Evolutionary conservation across 2,329 filamentous ascomycete species (phyloP).

Genomic region (Sporothrix luriei): DNA sequence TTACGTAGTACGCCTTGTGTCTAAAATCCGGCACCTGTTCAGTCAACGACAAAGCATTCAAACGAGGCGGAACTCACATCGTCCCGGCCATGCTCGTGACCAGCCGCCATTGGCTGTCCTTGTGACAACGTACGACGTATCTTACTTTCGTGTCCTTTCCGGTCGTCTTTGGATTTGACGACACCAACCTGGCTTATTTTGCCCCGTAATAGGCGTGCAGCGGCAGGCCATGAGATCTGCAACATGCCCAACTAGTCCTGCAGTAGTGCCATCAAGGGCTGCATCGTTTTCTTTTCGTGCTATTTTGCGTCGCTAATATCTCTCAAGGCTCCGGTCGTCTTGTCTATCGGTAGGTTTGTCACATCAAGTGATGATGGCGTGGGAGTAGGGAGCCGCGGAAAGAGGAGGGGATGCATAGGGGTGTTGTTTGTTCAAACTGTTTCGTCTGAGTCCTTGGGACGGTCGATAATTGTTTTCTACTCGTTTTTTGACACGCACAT

Average conservation of each 20-base stretch:
- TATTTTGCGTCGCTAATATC: conserved; percentile 1
- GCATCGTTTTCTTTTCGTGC: conserved; percentile 23
- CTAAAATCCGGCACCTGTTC: background rate
- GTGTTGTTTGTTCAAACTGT: background rate
- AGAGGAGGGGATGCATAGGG: background rate
- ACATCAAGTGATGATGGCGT: background rate
- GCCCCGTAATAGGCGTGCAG: conserved; percentile 6
- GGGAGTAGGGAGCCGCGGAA: background rate
- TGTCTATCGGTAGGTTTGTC: background rate
- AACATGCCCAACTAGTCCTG: conserved; percentile 14
- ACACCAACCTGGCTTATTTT: conserved; percentile 17
- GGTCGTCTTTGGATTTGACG: background rate
- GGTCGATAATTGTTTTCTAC: too few species aligned
- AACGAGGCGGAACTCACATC: background rate
- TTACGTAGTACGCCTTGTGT: too few species aligned
- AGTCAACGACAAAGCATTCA: background rate
- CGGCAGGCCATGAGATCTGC: conserved; percentile 21
- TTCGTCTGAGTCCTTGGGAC: too few species aligned
- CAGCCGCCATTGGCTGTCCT: too few species aligned
- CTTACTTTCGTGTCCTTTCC: background rate
- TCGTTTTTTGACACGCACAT: too few species aligned
- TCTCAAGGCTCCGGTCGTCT: background rate
- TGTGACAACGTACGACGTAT: too few species aligned
- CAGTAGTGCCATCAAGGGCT: conserved; percentile 10
- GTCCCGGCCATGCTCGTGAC: background rate